These are phyloP conservation scores for Sporothrix humicola DNA, from an alignment of 2,329 filamentous ascomycete genomes.

Conservation along the genomic window DNA sequence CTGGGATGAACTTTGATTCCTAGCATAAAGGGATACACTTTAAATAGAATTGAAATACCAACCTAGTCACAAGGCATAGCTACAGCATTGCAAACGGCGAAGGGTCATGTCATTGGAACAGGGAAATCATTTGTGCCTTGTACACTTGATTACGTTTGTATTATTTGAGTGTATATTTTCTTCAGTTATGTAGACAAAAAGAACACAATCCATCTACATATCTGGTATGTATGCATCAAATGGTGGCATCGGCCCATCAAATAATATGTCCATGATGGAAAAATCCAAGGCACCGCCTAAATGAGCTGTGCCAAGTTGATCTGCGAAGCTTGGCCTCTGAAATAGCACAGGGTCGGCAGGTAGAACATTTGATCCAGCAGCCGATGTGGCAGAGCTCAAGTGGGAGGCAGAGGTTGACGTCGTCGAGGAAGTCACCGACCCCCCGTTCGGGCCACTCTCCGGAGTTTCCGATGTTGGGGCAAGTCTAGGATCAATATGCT, in stretches of 20 bases:
- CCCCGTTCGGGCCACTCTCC: background rate
- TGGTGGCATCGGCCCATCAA: background rate
- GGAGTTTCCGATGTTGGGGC: background rate
- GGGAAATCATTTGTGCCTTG: too few relatives aligned
- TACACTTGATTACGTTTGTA: too few relatives aligned
- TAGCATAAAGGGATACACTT: too few relatives aligned
- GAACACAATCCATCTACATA: background rate
- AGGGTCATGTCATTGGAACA: too few relatives aligned
- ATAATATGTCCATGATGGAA: background rate
- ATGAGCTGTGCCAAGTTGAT: too few relatives aligned
- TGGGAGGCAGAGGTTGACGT: background rate
- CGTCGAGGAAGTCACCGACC: background rate
- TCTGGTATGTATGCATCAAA: background rate
- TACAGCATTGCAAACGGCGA: too few relatives aligned
- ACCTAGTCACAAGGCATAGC: too few relatives aligned
- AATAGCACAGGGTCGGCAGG: too few relatives aligned
- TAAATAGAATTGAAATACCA: too few relatives aligned
- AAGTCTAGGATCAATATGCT: background rate
- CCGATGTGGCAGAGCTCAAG: background rate
- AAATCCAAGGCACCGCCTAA: background rate
- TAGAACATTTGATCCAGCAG: too few relatives aligned
- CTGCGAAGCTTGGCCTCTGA: too few relatives aligned
- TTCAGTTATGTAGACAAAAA: background rate
- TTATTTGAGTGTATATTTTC: background rate
- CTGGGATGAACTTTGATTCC: too few relatives aligned